Evolutionary conservation across 345 rosid genomes (phyloP), one percentile per base, ranked within the genome.

Genomic region (Geranium brycei): DNA sequence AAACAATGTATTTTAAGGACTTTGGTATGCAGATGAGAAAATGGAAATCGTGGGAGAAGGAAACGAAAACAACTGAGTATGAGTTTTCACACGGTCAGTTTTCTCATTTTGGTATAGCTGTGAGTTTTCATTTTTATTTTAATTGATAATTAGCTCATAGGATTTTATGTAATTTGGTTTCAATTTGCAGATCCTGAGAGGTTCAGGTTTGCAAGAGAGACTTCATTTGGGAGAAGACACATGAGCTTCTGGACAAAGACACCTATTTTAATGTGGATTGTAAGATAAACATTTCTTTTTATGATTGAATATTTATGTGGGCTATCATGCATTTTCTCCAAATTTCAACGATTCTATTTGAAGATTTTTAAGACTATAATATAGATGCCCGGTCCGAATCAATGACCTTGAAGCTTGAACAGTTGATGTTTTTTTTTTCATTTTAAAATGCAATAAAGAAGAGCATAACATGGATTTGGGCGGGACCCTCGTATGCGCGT

Each of bases 161-260:
- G 38, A 32, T 32, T n/a, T n/a, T n/a, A 6, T 5, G 38, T 40
- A 35, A 6, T 17, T 18, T 7, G 38, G 57, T 31, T 13, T 41
- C 0, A 28, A 32, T 14, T 16, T 30, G 15, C 77, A 93, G 99
- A 93, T 75, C 97, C 99, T 0, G 95, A 88, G 68, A 84, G 99
- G 74, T 93, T 93, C 69, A 80, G 97, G 59, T 88, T 93, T 76
- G 87, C 99, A 14, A 88, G 96, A 58, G 99, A 93, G 64, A 93
- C 99, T 66, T 91, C 99, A 2, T 93, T 93, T 13, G 99, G 99
- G 7, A 75, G 88, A 61, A 83, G 99, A 63, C 99, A 93, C 65
- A 1, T 91, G 67, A 79, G 70, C 28, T 61, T 82, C 59, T 87
- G 99, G 97, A 85, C 92, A 63, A 74, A 73, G 59, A 71, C 68